Evolutionary conservation across 495 filamentous ascomycete species (phyloP), one percentile per base, ranked within the genome.

Genomic region (Hypoxylon lienhwacheense): DNA sequence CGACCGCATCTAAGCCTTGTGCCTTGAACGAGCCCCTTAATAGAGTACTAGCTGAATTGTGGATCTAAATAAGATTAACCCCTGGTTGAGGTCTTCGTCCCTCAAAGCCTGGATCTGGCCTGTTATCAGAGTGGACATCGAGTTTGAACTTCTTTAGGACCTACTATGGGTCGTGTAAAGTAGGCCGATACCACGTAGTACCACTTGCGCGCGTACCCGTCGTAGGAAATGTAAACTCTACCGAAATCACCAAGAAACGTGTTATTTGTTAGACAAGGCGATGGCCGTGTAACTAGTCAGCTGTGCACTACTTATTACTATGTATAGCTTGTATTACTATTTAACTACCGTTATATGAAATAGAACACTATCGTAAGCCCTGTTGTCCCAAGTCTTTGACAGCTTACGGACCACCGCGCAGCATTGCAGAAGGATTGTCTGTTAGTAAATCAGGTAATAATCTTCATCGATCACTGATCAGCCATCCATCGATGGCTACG

Each of bases 41-140:
- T 61, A 52, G 21, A 55, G 51, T 22, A 29, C 29, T 61, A 36
- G 58, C 42, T 61, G 36, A 33, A 32, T 36, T 55, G 58, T 61
- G 58, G 58, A 55, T 45, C 51, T 33, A 36, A 47, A 47, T 52
- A 61, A 61, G 35, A 61, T 61, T 52, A 55, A 48, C 11, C 17
- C 14, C n/a, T 19, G 16, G 11, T 35, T 33, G 40, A 54, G 37
- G 45, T 39, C 25, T 25, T 35, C 36, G 17, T 53, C 31, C 21
- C 14, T 47, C 41, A 7, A 43, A 43, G 15, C 29, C 31, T 36
- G 34, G 17, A 42, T 26, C 42, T 43, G 42, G 40, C 43, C 36
- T 59, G 32, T 26, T 36, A 20, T 45, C 21, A 48, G 25, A 29
- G 29, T 25, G 40, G 47, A 47, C 20, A 20, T 45, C 36, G 39